phyloP scores from a whole-genome alignment of 768 basidiomycete species.

The Sporobolomyces roseus region DNA sequence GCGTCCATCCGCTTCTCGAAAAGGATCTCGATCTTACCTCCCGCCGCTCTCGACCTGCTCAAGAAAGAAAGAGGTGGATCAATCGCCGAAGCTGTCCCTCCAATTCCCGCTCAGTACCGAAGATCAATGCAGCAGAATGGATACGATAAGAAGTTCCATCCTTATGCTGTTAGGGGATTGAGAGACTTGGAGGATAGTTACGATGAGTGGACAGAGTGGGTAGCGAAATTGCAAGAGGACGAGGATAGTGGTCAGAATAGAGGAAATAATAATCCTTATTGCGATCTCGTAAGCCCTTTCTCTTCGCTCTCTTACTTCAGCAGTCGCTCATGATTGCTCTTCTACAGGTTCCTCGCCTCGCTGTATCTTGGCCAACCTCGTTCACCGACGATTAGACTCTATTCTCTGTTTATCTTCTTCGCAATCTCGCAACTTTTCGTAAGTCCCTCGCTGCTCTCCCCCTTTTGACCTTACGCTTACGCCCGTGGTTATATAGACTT shows the following conservation, averaged over 20 bases:
- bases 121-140: slow-evolving; percentile 1
- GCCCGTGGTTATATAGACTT: too few species aligned
- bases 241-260: slow-evolving; percentile 21
- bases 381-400: slow-evolving; percentile 4
- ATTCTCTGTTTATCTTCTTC: neutral
- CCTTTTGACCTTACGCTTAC: too few species aligned
- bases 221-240: slow-evolving; percentile 29
- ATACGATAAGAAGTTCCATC: slow-evolving; percentile 45
- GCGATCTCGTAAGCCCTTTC: slow-evolving; percentile 26
- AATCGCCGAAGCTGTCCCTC: slow-evolving; percentile 43
- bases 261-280: neutral
- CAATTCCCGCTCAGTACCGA: slow-evolving; percentile 41
- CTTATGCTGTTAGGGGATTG: slow-evolving; percentile 45
- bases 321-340: too few species aligned
- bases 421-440: neutral
- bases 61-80: slow-evolving; percentile 32
- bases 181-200: slow-evolving; percentile 45
- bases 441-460: too few species aligned
- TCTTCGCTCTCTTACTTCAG: too few species aligned
- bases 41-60: slow-evolving; percentile 45
- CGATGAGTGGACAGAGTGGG: slow-evolving; percentile 41
- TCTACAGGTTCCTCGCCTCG: slow-evolving; percentile 27
- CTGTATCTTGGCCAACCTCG: slow-evolving; percentile 19
- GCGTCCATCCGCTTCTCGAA: slow-evolving; percentile 47
- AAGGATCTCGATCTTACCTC: slow-evolving; percentile 47